Conservation (phyloP, 106 monocot species). For the Apostasia ramifera region DNA sequence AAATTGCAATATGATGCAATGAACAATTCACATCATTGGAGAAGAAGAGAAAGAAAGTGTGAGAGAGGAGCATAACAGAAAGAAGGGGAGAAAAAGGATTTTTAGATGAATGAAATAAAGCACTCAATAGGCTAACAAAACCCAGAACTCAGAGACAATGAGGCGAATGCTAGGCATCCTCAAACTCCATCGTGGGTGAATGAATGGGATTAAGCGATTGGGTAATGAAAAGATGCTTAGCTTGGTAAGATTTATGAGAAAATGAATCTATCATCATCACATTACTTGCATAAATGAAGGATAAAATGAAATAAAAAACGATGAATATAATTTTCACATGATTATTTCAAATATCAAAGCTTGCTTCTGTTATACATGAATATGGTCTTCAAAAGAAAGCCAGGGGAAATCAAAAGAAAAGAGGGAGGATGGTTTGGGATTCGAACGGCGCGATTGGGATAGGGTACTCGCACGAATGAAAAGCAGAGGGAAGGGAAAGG, state of each 20-base stretch:
- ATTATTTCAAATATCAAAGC: not conserved
- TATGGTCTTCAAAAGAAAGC: no score
- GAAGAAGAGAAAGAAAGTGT: not conserved
- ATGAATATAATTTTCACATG: not conserved
- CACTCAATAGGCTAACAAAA: not conserved
- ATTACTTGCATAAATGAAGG: not conserved
- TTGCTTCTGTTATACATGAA: no score
- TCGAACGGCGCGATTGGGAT: not conserved
- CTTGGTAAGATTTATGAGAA: not conserved
- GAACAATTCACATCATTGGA: not conserved
- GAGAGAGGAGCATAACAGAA: not conserved
- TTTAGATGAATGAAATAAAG: not conserved
- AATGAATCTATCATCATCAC: constrained; percentile 1
- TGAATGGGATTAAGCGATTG: constrained; percentile 1
- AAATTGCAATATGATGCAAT: not conserved
- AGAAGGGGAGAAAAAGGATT: not conserved
- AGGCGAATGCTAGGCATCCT: not conserved
- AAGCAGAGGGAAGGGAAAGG: not conserved
- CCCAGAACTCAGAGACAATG: not conserved
- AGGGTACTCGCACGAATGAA: not conserved
- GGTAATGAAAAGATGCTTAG: not conserved
- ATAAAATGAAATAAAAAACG: not conserved
- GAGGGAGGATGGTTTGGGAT: no score
- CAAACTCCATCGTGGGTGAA: not conserved
- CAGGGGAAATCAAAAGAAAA: not conserved